Evolutionary conservation across 306 rosid genomes (phyloP).

Genomic region (Vigna mungo): DNA sequence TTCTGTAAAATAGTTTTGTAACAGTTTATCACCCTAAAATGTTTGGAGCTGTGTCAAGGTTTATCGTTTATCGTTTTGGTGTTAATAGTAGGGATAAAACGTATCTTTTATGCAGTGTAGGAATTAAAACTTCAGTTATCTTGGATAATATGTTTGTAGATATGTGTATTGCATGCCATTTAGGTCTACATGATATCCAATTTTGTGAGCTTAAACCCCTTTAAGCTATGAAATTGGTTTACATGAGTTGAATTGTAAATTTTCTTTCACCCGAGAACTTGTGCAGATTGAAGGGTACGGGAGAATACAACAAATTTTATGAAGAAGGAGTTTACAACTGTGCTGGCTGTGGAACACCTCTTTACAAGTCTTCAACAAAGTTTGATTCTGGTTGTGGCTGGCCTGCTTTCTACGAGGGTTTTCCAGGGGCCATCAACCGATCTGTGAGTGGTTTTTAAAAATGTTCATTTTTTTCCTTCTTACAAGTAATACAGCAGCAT

Average conservation of each 20-base stretch:
- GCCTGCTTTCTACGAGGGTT: conserved; percentile 95
- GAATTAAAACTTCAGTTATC: too few relatives aligned
- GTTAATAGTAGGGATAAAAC: not conserved
- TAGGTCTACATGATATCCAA: not conserved
- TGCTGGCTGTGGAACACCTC: conserved; percentile 82
- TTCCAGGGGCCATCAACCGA: conserved; percentile 86
- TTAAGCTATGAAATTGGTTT: not conserved
- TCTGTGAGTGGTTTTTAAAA: conserved; percentile 50
- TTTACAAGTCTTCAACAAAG: conserved; percentile 80
- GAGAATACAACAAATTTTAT: conserved; percentile 78
- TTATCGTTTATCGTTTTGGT: not conserved
- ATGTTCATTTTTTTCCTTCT: not conserved
- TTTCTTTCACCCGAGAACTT: not conserved
- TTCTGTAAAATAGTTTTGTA: too few relatives aligned
- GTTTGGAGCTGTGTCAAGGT: not conserved
- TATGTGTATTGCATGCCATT: not conserved
- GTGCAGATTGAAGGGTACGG: conserved; percentile 74
- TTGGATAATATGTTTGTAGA: not conserved
- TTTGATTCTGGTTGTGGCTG: conserved; percentile 94
- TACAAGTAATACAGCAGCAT: not conserved
- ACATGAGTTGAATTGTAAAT: conserved; percentile 11
- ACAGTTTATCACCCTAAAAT: too few relatives aligned
- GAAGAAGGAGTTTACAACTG: conserved; percentile 84
- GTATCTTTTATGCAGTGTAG: too few relatives aligned
- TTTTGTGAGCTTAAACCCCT: not conserved